Evolutionary conservation across 176 grass and related monocot genomes (phyloP).

Genomic region (sorghum (Sorghum bicolor)): DNA sequence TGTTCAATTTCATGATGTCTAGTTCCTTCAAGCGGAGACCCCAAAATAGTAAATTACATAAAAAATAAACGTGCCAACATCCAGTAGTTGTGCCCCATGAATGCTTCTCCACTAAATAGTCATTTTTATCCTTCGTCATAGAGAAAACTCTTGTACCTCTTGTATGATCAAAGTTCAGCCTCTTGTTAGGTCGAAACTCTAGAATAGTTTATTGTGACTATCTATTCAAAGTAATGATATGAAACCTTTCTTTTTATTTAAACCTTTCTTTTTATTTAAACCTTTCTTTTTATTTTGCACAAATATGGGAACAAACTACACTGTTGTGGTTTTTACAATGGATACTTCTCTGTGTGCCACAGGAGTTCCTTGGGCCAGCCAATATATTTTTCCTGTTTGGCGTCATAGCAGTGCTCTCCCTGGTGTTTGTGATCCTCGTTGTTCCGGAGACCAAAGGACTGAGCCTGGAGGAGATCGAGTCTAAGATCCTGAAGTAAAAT

Average conservation of each 20-base stretch:
- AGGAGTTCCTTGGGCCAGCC: conserved; percentile 77
- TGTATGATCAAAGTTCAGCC: not conserved
- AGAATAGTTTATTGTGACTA: not conserved
- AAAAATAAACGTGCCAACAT: not conserved
- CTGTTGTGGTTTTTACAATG: not conserved
- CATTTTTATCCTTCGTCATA: not conserved
- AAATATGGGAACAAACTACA: not conserved
- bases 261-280: too few species aligned
- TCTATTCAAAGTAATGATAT: not conserved
- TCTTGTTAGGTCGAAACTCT: not conserved
- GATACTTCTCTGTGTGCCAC: not conserved
- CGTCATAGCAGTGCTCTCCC: conserved; percentile 71
- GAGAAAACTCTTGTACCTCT: not conserved
- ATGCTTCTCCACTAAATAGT: not conserved
- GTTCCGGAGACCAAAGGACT: conserved; percentile 96
- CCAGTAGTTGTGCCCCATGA: not conserved
- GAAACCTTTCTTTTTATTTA: not conserved
- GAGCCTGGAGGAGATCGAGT: conserved; percentile 94
- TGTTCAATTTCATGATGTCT: not conserved
- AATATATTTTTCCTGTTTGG: conserved; percentile 92
- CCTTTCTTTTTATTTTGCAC: not conserved
- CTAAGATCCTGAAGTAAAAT: conserved; percentile 74
- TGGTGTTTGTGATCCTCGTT: conserved; percentile 67
- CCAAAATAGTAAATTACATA: not conserved
- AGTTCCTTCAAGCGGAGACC: not conserved